These are phyloP conservation scores for Schizosaccharomyces pombe DNA, from an alignment of 805 yeast genomes.

Conservation along the genomic window DNA sequence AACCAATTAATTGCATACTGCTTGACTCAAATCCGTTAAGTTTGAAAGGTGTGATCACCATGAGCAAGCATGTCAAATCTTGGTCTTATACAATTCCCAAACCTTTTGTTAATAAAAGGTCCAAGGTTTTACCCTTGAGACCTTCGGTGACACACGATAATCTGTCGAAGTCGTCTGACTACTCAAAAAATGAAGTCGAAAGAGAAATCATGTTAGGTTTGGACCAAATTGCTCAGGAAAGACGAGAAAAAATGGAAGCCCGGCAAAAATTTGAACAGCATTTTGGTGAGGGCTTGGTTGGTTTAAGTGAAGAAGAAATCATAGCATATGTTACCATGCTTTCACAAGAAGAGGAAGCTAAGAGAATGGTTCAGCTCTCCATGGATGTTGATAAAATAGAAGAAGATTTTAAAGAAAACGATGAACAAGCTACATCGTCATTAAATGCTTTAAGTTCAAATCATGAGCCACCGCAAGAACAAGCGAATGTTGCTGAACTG, in stretches of 20 bases:
- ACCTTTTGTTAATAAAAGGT: not conserved
- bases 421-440: not conserved
- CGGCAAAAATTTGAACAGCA: not conserved
- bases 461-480: not conserved
- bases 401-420: not conserved
- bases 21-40: not conserved
- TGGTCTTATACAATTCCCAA: not conserved
- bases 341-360: conserved; percentile 2
- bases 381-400: not conserved
- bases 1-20: not conserved
- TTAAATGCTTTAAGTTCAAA: not conserved
- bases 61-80: not conserved
- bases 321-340: conserved; percentile 3
- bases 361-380: not conserved
- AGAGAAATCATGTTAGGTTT: not conserved
- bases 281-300: not conserved
- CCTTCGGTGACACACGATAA: not conserved
- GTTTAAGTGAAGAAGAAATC: not conserved
- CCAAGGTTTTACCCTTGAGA: not conserved
- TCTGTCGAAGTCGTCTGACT: not conserved
- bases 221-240: not conserved
- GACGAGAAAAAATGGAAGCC: not conserved
- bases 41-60: not conserved
- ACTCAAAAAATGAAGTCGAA: not conserved
- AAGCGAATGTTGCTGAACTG: not conserved